Percentiles rank a stretch among this genome's conserved stretches.
These are phyloP conservation scores for Cercophora sp. DNA, from an alignment of 495 filamentous ascomycete species.

Conservation along the genomic window DNA sequence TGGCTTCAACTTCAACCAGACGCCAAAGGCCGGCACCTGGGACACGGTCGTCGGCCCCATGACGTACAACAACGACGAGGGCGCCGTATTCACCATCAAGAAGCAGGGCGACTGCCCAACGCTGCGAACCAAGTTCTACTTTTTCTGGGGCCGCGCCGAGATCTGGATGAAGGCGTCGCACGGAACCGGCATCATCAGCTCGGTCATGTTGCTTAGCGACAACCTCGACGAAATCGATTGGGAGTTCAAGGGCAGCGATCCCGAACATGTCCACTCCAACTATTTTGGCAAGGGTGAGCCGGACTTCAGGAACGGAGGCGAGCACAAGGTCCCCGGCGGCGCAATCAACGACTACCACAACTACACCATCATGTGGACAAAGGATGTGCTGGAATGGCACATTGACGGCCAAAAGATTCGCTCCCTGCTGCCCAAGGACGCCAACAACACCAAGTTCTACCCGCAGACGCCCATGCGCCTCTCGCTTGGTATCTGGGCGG, in stretches of 20 bases:
- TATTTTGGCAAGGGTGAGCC: slow-evolving; percentile 78
- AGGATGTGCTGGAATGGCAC: slow-evolving; percentile 63
- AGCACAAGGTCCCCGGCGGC: slow-evolving; percentile 43
- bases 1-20: slow-evolving; percentile 63
- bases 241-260: slow-evolving; percentile 74
- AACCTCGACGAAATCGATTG: slow-evolving; percentile 88
- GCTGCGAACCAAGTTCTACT: slow-evolving; percentile 67
- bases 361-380: slow-evolving; percentile 82
- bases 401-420: slow-evolving; percentile 68
- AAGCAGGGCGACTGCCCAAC: slow-evolving; percentile 72
- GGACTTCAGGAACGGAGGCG: slow-evolving; percentile 53
- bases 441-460: slow-evolving; percentile 61
- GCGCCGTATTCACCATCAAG: slow-evolving; percentile 61
- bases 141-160: slow-evolving; percentile 72
- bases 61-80: slow-evolving; percentile 52
- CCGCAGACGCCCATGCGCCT: slow-evolving; percentile 87
- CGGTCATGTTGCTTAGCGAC: slow-evolving; percentile 77
- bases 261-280: slow-evolving; percentile 64
- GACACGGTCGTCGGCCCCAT: slow-evolving; percentile 57
- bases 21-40: slow-evolving; percentile 55
- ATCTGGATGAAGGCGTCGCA: slow-evolving; percentile 68
- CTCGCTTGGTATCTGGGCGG: slow-evolving; percentile 81
- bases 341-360: slow-evolving; percentile 60
- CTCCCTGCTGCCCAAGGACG: slow-evolving; percentile 59
- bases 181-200: slow-evolving; percentile 76